Base-by-base conservation (phyloP, 352 stramenopile species). In the Phytopythium chamaehyphon region DNA sequence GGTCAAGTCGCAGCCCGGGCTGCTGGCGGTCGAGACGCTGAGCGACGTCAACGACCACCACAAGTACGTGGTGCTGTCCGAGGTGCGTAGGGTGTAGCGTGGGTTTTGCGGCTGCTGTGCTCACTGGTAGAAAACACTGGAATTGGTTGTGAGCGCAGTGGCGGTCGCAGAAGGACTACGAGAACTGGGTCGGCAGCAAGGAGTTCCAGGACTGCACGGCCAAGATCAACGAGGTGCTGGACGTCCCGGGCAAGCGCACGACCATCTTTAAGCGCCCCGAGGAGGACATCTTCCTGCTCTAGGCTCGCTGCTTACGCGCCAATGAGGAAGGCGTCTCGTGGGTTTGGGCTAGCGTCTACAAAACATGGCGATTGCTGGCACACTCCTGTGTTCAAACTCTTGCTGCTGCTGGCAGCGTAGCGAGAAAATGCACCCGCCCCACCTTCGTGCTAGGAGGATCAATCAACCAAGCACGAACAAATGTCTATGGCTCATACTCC, bases 211-310 rank as follows among this genome's bases (percentile, higher is more conserved):
- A 88, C 22, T 92, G 81, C 77, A 94, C 83, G 15, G 64, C 69
- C 18, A 86, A 92, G 70, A 86, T 94, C 55, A 85, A 94, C 40
- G 84, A 94, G 45, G 78, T 92, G 54, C 72, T 94, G 54, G 84
- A 94, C 50, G 69, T 91, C 23, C 84, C 84, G 3, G 84, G 84
- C 54, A 94, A 94, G 64, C 80, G 76, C 44, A 94, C 84, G 37
- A 88, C 79, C 46, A 90, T 94, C 53, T 94, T 86, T 63, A 83
- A 90, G 57, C 67, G 54, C 16, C 79, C 81, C 12, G 63, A 92
- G 26, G 81, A 94, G 42, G 82, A 94, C 46, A 91, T 94, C 62
- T 94, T 94, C 68, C 51, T 94, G 39, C 67, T 94, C 45, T 94
- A 74, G 66, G 24, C 19, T n/a, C 14, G 28, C 33, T n/a, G 15